Conservation (phyloP, 495 filamentous ascomycete species). For the Daldinia childiae region DNA sequence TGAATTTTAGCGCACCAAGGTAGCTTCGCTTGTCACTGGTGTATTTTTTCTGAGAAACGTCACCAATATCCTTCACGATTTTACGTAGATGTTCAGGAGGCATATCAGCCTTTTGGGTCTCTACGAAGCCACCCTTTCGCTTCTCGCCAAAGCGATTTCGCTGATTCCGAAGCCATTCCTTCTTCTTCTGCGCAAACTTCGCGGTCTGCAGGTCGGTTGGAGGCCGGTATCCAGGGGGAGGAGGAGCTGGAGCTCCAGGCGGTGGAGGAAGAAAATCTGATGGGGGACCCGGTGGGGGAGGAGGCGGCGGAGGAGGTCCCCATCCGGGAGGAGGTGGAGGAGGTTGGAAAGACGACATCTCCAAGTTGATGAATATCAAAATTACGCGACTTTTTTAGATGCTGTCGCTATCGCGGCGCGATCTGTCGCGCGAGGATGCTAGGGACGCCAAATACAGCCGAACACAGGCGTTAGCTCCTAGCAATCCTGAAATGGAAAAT, state of each 20-base stretch:
- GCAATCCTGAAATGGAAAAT: constrained; percentile 6
- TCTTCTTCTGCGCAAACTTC: constrained; percentile 98
- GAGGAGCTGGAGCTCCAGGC: constrained; percentile 73
- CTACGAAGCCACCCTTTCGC: constrained; percentile 93
- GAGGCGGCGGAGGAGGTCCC: constrained; percentile 64
- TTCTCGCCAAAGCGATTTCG: constrained; percentile 96
- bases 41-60: constrained; percentile 99
- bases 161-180: constrained; percentile 95
- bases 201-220: constrained; percentile 85
- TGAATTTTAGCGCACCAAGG: constrained; percentile 96
- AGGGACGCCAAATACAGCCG: constrained; percentile 31
- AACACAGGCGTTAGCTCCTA: constrained; percentile 2
- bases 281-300: constrained; percentile 79
- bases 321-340: constrained; percentile 67
- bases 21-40: constrained; percentile 99
- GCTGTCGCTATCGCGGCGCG: constrained; percentile 48
- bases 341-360: constrained; percentile 78
- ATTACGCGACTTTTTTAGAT: constrained; percentile 34
- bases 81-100: constrained; percentile 98
- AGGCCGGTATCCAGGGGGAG: constrained; percentile 88
- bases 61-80: constrained; percentile 97
- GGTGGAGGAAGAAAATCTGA: constrained; percentile 75
- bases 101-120: constrained; percentile 99
- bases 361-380: constrained; percentile 43
- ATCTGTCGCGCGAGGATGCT: constrained; percentile 44